Evolutionary conservation across 305 asterid genomes (phyloP), one percentile per base, ranked within the genome.

Genomic region (Lippia alba): DNA sequence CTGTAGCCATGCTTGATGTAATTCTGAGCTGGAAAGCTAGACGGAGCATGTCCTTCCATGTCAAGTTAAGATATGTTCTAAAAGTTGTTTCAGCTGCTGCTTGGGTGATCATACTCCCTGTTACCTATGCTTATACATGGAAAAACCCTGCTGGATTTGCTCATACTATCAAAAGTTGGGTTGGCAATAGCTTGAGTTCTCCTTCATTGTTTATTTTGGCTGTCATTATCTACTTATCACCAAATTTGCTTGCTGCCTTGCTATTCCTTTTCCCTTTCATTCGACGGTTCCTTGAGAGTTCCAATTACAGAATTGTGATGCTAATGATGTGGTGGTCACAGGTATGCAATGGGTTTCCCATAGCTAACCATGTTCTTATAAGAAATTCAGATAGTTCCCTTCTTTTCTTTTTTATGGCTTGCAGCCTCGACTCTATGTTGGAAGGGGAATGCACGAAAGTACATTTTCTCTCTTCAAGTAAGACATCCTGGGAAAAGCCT

Each of bases 321-420:
- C 95, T 95, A 74, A 87, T 86, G 92, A 95, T 95, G 99, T 95
- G 99, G 99, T 95, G 99, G 98, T 87, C 98, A 53, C 99, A 95
- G 96, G 99, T 95, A 75, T 63, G 79, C 64, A 55, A 24, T 65
- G 12, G 57, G 59, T 11, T 18, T n/a, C 39, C 39, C 39, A 24
- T 24, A 24, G 30, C 30, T 24, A 24, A 24, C 8, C 17, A 14
- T 32, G 4, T 44, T 67, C 14, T 46, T 69, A 74, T 45, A 40
- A 18, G 45, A 36, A 39, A 16, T 67, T 55, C 56, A 51, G 70
- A 63, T 72, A 20, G 56, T 77, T 73, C 75, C 72, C 30, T 45
- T 64, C 54, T 50, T 53, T 70, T 76, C 71, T 40, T 49, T 56
- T 71, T 20, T 61, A 51, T 70, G 32, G 66, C 67, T 75, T 81